Evolutionary conservation across 495 filamentous ascomycete species (phyloP), one percentile per base, ranked within the genome.

Genomic region (Trichoderma orchidacearum): DNA sequence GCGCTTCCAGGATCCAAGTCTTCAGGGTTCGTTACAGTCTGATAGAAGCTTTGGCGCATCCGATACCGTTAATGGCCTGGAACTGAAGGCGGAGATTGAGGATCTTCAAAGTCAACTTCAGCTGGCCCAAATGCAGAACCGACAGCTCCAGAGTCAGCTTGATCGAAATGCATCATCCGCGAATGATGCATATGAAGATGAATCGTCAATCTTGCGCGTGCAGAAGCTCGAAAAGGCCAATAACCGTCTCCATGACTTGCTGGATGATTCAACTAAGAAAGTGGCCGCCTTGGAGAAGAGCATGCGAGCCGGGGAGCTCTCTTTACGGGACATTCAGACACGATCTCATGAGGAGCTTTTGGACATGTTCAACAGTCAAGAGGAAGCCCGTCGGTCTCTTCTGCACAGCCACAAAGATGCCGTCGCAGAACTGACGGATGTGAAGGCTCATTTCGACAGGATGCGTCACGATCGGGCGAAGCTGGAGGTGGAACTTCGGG

Each of bases 271-370:
- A 2, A 75, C 87, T 7, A 90, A 91, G 76, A 95, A 95, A 70
- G 86, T 96, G 21, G 95, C 93, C 5, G 80, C 86, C 1, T 71
- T 98, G 25, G 93, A 97, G 68, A 88, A 87, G 63, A 87, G 83
- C 35, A 83, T 97, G 53, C 86, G 82, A 36, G 86, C 83, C 28
- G 94, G 93, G n/a, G 85, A 96, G 63, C 76, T 98, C 13, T 90
- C 89, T 11, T 72, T 96, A 34, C 86, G 91, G 41, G 93, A 98
- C 67, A 80, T 98, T 28, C 91, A 96, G 68, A 87, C 92, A 2
- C 90, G 85, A 64, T 94, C 89, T 2, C 90, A 97, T 58, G 93
- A 97, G 63, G 93, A 98, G 65, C 81, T 98, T 29, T 90, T 90
- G 64, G 90, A 96, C 56, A 74, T 96, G 51, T 87, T 98, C 65